Evolutionary conservation across 352 stramenopile genomes (phyloP), one percentile per base, ranked within the genome.

Genomic region (Pythium myriotylum): DNA sequence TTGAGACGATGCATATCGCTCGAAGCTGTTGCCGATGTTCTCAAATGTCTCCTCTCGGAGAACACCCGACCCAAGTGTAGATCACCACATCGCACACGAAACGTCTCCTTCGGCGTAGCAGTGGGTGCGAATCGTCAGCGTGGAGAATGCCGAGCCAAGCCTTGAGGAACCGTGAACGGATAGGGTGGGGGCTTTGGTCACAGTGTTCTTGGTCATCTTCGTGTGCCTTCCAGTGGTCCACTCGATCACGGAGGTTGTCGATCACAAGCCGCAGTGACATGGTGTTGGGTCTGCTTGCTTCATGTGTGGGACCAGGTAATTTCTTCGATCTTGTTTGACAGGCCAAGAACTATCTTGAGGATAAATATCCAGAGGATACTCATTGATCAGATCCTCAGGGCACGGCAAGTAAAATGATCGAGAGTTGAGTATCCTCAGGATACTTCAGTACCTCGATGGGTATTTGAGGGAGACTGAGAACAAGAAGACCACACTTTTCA

Each of bases 71-170:
- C 40, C 41, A 49, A 20, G 59, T 20, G 46, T 58, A 62, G 8
- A 68, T 52, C 0, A 62, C 19, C 17, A 55, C 46, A 32, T 62
- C 60, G 22, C 52, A 62, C 23, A 41, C 20, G 29, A 48, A 58
- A 33, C 45, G 45, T 20, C 54, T 67, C 35, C 59, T 66, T 17
- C 49, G 59, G 14, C 50, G 59, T 13, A 66, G 59, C 5, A 67
- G 45, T 26, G 51, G 46, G 39, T 68, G 60, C 14, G 51, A 57
- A 46, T 68, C 60, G 53, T 62, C 60, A 1, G 60, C 60, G 52
- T 62, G 60, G 47, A 57, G 51, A 37, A 67, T 67, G 13, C 59
- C 59, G 42, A 67, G 52, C 59, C 59, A 67, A 8, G 59, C 59
- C 52, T 61, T 60, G 2, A 67, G 39, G 59, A 67, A 67, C 16